Evolutionary conservation across 495 filamentous ascomycete species (phyloP), one percentile per base, ranked within the genome.

Genomic region (Penicillium daleae): DNA sequence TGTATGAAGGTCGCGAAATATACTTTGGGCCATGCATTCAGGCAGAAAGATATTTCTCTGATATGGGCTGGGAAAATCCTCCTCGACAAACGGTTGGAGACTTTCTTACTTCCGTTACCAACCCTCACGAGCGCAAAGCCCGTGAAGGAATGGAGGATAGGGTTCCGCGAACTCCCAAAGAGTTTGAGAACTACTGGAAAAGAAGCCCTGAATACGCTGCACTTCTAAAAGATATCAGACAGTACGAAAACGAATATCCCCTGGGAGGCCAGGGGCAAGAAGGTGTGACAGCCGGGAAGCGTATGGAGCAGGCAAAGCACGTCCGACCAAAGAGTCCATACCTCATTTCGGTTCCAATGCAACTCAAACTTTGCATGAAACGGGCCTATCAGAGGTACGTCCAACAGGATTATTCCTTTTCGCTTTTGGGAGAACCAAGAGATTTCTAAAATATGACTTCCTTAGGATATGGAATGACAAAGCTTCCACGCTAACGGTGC

Each of bases 51-150:
- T 91, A 89, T 64, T 90, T 92, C 56, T 73, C 76, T 40, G 70
- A 80, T 1, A 83, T 89, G 75, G 86, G 87, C 22, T 90, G 83
- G 81, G 50, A 79, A 66, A 73, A 86, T 78, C 85, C 84, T 63
- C 73, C 82, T 62, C 72, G 84, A 70, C 78, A 84, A 79, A 92
- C 79, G 0, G 88, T 84, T 0, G 84, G 87, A 19, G 90, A 92
- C 68, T 92, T 92, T 68, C 74, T 92, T 8, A 92, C 90, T 0
- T 89, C 87, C 4, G 82, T 92, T 66, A 91, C 89, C 10, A 88
- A 88, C 46, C 81, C 86, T 4, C 76, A 83, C 26, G 86, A 91
- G 54, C 85, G 90, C 12, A 78, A 81, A 31, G 76, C 88, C 39
- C 81, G 84, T 1, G 63, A 77, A 0, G 91, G 90, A 0, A 89